phyloP scores from a whole-genome alignment of 192 early-diverging fungal genomes.

The Gamsiella multidivaricata region DNA sequence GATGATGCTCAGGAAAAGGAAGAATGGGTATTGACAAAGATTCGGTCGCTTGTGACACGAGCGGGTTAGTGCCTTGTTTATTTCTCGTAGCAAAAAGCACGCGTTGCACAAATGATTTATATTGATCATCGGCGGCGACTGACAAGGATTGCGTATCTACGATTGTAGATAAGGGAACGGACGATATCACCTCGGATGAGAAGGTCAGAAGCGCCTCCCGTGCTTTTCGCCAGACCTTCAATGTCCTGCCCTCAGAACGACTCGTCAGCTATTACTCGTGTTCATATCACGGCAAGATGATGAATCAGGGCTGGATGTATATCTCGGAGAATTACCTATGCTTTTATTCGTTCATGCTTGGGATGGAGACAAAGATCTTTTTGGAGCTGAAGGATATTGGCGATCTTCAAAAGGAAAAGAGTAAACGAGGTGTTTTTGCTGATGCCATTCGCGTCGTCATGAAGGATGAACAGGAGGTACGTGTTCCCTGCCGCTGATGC shows the following conservation, averaged over 20 bases:
- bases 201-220: conserved; percentile 89
- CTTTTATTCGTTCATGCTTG: conserved; percentile 96
- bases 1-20: conserved; percentile 85
- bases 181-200: conserved; percentile 86
- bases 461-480: conserved; percentile 82
- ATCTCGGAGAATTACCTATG: conserved; percentile 91
- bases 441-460: conserved; percentile 90
- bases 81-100: not conserved
- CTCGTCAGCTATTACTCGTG: conserved; percentile 97
- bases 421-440: conserved; percentile 89
- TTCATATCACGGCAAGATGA: conserved; percentile 81
- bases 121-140: no score
- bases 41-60: conserved; percentile 85
- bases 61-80: conserved; percentile 62
- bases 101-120: no score
- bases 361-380: conserved; percentile 91
- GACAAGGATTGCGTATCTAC: no score
- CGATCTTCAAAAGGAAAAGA: conserved; percentile 86
- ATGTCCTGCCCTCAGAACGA: conserved; percentile 80
- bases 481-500: no score
- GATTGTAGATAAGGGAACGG: conserved; percentile 71
- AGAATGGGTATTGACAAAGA: conserved; percentile 90
- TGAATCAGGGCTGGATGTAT: conserved; percentile 98
- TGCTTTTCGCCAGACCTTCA: conserved; percentile 90
- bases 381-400: conserved; percentile 94